phyloP scores from a whole-genome alignment of 306 rosid species.

The Glycine tomentella region DNA sequence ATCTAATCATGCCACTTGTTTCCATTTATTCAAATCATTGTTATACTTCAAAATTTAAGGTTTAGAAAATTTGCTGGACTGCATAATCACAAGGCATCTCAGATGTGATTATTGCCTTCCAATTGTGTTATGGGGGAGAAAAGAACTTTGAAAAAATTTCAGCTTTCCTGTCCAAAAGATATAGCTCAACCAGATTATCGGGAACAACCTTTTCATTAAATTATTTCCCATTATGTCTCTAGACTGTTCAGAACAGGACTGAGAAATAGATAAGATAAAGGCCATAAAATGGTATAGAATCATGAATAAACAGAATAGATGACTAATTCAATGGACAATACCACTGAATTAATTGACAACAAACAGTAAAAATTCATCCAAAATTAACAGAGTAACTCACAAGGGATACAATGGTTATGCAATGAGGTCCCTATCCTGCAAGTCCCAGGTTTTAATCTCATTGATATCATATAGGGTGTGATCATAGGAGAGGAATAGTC shows the following conservation, averaged over 20 bases:
- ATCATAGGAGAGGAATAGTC: not conserved
- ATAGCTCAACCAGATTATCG: not conserved
- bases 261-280: conserved; percentile 1
- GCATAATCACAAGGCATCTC: not conserved
- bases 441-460: not conserved
- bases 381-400: not conserved
- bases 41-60: not conserved
- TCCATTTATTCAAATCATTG: conserved; percentile 17
- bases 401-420: not conserved
- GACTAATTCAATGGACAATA: conserved; percentile 20
- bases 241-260: not conserved
- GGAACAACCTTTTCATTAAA: not conserved
- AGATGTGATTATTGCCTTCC: not conserved
- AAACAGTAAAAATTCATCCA: not conserved
- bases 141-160: not conserved
- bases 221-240: conserved; percentile 11
- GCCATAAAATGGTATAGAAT: not conserved
- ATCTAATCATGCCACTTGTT: not conserved
- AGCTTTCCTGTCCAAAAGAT: not conserved
- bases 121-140: not conserved
- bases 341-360: conserved; percentile 15
- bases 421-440: conserved; percentile 14
- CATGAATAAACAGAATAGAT: conserved; percentile 25
- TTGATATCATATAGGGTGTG: not conserved
- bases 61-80: not conserved